Conservation (phyloP, 169 alveolate species). For the Plasmodium inui region DNA sequence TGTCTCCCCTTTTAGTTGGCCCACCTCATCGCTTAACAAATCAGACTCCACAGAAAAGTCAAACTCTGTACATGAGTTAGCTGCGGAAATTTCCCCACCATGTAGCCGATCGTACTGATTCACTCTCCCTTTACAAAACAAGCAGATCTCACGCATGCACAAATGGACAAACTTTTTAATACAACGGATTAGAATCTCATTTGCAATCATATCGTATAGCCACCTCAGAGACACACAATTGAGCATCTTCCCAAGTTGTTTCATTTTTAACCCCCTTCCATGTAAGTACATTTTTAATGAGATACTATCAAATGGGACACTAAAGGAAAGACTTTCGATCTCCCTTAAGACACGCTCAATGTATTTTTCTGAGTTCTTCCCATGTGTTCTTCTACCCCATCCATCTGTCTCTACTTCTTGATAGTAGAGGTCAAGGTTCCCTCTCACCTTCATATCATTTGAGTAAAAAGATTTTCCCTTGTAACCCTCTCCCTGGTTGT, state of each 20-base stretch:
- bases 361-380: conserved; percentile 4
- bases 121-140: conserved; percentile 31
- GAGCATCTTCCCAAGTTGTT: conserved; percentile 43
- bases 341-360: conserved; percentile 21
- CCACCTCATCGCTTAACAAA: not conserved
- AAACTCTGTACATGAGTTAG: not conserved
- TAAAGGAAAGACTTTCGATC: conserved; percentile 14
- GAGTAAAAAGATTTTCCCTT: conserved; percentile 8
- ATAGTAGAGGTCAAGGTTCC: conserved; percentile 11
- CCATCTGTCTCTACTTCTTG: conserved; percentile 3
- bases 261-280: conserved; percentile 50
- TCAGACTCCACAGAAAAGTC: not conserved
- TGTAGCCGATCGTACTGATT: not conserved
- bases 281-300: conserved; percentile 45
- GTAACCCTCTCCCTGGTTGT: not conserved
- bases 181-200: conserved; percentile 54
- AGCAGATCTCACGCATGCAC: conserved; percentile 34
- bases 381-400: not conserved
- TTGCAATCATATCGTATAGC: conserved; percentile 27
- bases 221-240: conserved; percentile 29
- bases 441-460: not conserved
- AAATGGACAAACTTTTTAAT: not conserved
- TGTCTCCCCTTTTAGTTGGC: not conserved
- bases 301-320: conserved; percentile 51
- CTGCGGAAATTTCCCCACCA: not conserved